Conservation (phyloP, 306 rosid genomes). For the Ziziphus jujuba region DNA sequence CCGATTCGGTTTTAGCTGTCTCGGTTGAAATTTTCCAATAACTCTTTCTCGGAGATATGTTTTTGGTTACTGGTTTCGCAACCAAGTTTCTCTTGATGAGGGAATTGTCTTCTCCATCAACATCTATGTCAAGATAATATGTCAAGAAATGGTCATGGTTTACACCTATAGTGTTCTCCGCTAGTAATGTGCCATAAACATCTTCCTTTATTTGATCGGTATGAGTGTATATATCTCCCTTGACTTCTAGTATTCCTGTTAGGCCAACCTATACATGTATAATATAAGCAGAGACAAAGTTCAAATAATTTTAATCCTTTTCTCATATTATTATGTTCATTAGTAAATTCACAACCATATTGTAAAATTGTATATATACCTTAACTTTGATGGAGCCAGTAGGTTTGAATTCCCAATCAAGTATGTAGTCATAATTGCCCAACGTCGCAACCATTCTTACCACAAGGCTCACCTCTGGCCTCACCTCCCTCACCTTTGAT, state of each 20-base stretch:
- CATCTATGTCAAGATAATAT: slow-evolving; percentile 55
- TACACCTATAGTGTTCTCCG: slow-evolving; percentile 48
- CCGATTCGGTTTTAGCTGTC: slow-evolving; percentile 36
- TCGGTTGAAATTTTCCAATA: slow-evolving; percentile 39
- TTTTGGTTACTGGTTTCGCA: slow-evolving; percentile 26
- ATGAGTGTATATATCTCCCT: slow-evolving; percentile 30
- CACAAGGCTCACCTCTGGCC: slow-evolving; percentile 46
- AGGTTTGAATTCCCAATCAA: slow-evolving; percentile 60
- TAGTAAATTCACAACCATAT: too few species aligned
- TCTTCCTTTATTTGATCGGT: slow-evolving; percentile 37
- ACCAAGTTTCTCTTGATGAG: slow-evolving; percentile 43
- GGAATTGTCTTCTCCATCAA: slow-evolving; percentile 53
- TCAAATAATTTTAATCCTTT: too few species aligned
- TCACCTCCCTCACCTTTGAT: slow-evolving; percentile 44
- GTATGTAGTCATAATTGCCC: slow-evolving; percentile 55
- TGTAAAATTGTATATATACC: slow-evolving; percentile 30
- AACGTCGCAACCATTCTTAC: slow-evolving; percentile 47
- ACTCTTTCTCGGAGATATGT: slow-evolving; percentile 49
- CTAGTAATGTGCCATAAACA: slow-evolving; percentile 41
- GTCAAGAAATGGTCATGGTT: slow-evolving; percentile 63
- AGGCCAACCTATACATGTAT: slow-evolving; percentile 37
- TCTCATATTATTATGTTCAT: too few species aligned
- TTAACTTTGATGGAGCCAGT: slow-evolving; percentile 54
- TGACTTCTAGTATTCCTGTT: slow-evolving; percentile 46
- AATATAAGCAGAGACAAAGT: too few species aligned